Percentiles rank a stretch among this genome's conserved stretches.
Evolutionary conservation across 345 rosid genomes (phyloP).

Genomic region (Turnera subulata): DNA sequence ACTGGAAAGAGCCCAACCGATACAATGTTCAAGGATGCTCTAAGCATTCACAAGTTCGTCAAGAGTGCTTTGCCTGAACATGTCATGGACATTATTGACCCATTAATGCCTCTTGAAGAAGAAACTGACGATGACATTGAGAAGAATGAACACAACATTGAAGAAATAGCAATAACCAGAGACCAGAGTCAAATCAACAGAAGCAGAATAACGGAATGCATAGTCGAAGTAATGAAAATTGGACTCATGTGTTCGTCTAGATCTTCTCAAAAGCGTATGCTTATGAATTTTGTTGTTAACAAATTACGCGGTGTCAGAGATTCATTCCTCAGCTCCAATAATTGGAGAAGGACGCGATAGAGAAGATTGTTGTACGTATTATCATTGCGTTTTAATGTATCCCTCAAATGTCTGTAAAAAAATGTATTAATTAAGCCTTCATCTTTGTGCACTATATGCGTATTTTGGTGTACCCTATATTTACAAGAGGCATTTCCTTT

Average conservation of each 20-base stretch:
- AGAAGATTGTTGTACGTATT: too few relatives aligned
- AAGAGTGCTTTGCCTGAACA: conserved; percentile 16
- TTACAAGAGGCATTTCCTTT: too few relatives aligned
- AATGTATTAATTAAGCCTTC: too few relatives aligned
- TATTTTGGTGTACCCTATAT: too few relatives aligned
- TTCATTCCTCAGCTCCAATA: too few relatives aligned
- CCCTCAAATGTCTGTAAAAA: too few relatives aligned
- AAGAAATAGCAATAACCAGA: conserved; percentile 11
- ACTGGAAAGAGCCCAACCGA: conserved; percentile 35
- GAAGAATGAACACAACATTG: background rate
- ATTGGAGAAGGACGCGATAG: too few relatives aligned
- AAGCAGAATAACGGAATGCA: conserved; percentile 15
- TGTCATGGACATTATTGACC: conserved; percentile 7
- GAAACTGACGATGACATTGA: background rate
- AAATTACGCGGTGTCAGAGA: conserved; percentile 16
- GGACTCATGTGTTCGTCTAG: conserved; percentile 21
- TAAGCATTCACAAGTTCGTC: conserved; percentile 12
- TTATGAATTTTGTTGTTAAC: conserved; percentile 16
- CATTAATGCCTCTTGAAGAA: background rate
- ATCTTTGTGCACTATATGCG: too few relatives aligned
- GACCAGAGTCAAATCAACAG: background rate
- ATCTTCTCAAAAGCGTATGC: conserved; percentile 9
- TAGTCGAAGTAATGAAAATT: conserved; percentile 15
- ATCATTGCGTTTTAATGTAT: too few relatives aligned
- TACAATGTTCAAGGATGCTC: conserved; percentile 23